These are phyloP conservation scores for Mycena polygramma DNA, from an alignment of 768 basidiomycete species.

Conservation along the genomic window DNA sequence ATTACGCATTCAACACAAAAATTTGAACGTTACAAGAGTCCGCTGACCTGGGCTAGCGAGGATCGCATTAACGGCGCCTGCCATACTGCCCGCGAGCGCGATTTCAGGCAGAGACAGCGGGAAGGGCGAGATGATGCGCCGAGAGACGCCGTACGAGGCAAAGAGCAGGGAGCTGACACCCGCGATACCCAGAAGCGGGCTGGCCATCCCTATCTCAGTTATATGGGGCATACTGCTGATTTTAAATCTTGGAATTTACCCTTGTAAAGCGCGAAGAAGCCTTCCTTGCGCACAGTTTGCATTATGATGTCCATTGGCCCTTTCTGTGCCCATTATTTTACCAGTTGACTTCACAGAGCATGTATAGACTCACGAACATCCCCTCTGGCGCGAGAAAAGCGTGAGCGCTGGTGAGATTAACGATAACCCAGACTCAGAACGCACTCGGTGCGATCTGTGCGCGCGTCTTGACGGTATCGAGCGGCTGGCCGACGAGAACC, in stretches of 20 bases:
- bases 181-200: slow-evolving; percentile 92
- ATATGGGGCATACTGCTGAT: too few relatives aligned
- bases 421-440: slow-evolving; percentile 40
- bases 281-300: slow-evolving; percentile 90
- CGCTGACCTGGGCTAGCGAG: slow-evolving; percentile 86
- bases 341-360: too few relatives aligned
- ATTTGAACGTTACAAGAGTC: background rate
- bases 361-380: slow-evolving; percentile 82
- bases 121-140: slow-evolving; percentile 89
- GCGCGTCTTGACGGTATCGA: slow-evolving; percentile 91
- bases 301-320: slow-evolving; percentile 92
- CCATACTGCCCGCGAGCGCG: slow-evolving; percentile 90
- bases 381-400: slow-evolving; percentile 62
- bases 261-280: slow-evolving; percentile 95
- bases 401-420: too few relatives aligned
- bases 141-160: slow-evolving; percentile 86
- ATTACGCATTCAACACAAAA: background rate
- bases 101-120: slow-evolving; percentile 87
- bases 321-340: slow-evolving; percentile 63
- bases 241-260: slow-evolving; percentile 59
- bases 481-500: slow-evolving; percentile 93
- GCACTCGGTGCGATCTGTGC: slow-evolving; percentile 89
- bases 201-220: slow-evolving; percentile 78
- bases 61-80: slow-evolving; percentile 91
- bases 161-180: slow-evolving; percentile 97